Conservation (phyloP, 2,329 filamentous ascomycete genomes). For the Penicillium sclerotigenum region DNA sequence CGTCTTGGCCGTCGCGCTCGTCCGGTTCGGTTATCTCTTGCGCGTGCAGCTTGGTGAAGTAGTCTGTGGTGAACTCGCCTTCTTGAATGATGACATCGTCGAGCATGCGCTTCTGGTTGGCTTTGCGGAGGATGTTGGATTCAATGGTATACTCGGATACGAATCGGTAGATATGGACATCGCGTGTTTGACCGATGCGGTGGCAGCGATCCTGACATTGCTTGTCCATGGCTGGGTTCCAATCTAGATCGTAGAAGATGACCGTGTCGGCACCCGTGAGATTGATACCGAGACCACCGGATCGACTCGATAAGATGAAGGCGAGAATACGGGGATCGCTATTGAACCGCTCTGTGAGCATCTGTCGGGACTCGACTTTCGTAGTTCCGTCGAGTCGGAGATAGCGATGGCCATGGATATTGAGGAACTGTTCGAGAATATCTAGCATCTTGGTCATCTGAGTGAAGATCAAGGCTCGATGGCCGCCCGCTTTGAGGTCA, state of each 20-base stretch:
- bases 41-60: slow-evolving; percentile 75
- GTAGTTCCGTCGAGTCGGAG: slow-evolving; percentile 94
- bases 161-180: slow-evolving; percentile 96
- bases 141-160: slow-evolving; percentile 94
- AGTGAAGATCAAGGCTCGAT: slow-evolving; percentile 95
- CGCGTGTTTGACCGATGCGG: slow-evolving; percentile 93
- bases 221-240: slow-evolving; percentile 99
- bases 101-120: slow-evolving; percentile 94
- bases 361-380: slow-evolving; percentile 91
- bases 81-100: slow-evolving; percentile 99
- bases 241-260: slow-evolving; percentile 98
- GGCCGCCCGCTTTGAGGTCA: slow-evolving; percentile 80
- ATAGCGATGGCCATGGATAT: slow-evolving; percentile 96
- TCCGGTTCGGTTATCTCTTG: slow-evolving; percentile 64
- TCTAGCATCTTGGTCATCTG: slow-evolving; percentile 99
- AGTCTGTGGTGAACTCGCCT: slow-evolving; percentile 95
- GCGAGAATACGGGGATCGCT: slow-evolving; percentile 86
- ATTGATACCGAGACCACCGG: slow-evolving; percentile 93
- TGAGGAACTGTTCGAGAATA: slow-evolving; percentile 94
- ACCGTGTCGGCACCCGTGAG: slow-evolving; percentile 95
- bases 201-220: slow-evolving; percentile 97
- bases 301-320: slow-evolving; percentile 93
- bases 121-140: slow-evolving; percentile 94
- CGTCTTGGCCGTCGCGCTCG: slow-evolving; percentile 63
- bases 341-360: slow-evolving; percentile 95